Percentiles rank a stretch among this genome's conserved stretches.
phyloP scores from a whole-genome alignment of 192 early-diverging fungal species.

The Thamnidium elegans region DNA sequence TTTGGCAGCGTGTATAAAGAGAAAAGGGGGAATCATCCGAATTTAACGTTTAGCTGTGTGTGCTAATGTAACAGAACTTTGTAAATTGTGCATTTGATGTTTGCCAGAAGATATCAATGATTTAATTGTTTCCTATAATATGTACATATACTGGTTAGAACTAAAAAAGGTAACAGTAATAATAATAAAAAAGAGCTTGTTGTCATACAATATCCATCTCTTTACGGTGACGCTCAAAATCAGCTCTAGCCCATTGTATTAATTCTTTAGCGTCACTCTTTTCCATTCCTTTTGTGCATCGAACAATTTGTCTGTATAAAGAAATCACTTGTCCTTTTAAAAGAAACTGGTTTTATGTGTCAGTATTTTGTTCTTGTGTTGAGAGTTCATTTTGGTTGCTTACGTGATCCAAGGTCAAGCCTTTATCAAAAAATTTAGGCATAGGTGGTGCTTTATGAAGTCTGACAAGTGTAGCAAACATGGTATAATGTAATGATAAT shows the following conservation, averaged over 20 bases:
- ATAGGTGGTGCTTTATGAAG: constrained; percentile 22
- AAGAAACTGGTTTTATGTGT: constrained; percentile 21
- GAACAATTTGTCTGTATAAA: constrained; percentile 32
- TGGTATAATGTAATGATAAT: not conserved
- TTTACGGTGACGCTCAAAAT: constrained; percentile 45
- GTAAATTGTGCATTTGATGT: constrained; percentile 37
- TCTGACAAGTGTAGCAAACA: constrained; percentile 15
- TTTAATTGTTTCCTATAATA: constrained; percentile 33
- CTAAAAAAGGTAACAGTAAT: too few species aligned
- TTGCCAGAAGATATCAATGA: constrained; percentile 29
- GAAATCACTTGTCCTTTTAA: constrained; percentile 29
- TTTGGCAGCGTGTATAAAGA: too few species aligned
- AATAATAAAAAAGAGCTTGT: not conserved
- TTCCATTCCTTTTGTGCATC: constrained; percentile 36
- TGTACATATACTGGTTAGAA: not conserved
- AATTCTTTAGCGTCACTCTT: constrained; percentile 38
- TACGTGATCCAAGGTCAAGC: constrained; percentile 35
- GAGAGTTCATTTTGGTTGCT: not conserved
- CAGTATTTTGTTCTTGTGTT: not conserved
- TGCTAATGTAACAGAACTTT: constrained; percentile 30
- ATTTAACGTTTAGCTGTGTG: constrained; percentile 11
- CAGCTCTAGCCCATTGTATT: constrained; percentile 42
- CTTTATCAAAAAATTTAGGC: constrained; percentile 29
- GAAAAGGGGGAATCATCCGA: too few species aligned
- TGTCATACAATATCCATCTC: constrained; percentile 39